A percentile compares a stretch with the other conserved stretches of the same genome.
Conservation (phyloP, 495 filamentous ascomycete genomes). For the Hypoxylon subgilvum region DNA sequence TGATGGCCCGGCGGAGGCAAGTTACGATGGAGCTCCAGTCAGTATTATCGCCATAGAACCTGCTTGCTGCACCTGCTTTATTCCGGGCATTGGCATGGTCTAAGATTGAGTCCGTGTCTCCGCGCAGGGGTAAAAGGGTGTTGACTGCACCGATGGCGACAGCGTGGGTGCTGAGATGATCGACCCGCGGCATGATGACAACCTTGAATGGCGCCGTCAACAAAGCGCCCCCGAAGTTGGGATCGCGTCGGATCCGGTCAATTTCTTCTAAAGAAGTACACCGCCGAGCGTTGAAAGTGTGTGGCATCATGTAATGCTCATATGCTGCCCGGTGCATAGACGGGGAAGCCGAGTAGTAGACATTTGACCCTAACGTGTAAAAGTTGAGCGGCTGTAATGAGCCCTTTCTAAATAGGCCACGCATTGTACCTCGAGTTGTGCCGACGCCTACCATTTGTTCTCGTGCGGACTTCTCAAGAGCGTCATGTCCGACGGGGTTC, state of each 20-base stretch:
- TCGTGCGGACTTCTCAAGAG: conserved; percentile 58
- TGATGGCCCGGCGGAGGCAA: conserved; percentile 75
- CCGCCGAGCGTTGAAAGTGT: conserved; percentile 70
- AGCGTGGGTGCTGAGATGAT: conserved; percentile 74
- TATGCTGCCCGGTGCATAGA: conserved; percentile 82
- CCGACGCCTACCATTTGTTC: conserved; percentile 51
- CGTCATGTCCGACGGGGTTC: conserved; percentile 71
- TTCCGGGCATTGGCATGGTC: conserved; percentile 71
- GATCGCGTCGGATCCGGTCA: conserved; percentile 65
- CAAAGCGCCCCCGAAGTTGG: conserved; percentile 74
- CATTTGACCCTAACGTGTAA: conserved; percentile 74
- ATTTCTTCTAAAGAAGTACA: conserved; percentile 68
- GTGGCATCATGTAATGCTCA: conserved; percentile 71
- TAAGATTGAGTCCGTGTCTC: conserved; percentile 62
- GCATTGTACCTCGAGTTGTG: conserved; percentile 56
- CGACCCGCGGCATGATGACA: conserved; percentile 68
- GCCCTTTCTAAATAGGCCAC: conserved; percentile 62
- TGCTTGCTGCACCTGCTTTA: conserved; percentile 66
- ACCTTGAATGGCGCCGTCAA: conserved; percentile 80
- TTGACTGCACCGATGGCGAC: conserved; percentile 83
- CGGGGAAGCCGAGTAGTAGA: conserved; percentile 76
- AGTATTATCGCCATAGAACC: conserved; percentile 83
- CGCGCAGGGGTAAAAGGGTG: conserved; percentile 76
- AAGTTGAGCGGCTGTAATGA: conserved; percentile 71
- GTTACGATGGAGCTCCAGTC: conserved; percentile 77